Evolutionary conservation across 805 yeast genomes (phyloP).

Genomic region (Brettanomyces naardenensis): DNA sequence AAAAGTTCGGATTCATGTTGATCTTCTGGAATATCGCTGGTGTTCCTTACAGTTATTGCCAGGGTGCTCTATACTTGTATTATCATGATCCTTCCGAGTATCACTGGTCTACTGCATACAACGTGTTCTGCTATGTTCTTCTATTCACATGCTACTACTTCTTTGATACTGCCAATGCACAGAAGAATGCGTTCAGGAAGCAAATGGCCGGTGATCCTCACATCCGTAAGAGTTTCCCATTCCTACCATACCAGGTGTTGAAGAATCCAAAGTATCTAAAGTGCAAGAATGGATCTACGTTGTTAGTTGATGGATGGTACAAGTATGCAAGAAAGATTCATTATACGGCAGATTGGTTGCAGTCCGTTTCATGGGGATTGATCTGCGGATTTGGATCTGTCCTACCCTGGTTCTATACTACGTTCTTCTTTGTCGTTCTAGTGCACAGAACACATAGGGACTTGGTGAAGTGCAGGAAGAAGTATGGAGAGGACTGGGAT

Average conservation of each 20-base stretch:
- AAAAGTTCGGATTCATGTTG: constrained; percentile 98
- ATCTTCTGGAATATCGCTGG: constrained; percentile 99
- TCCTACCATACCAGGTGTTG: constrained; percentile 75
- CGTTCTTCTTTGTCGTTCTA: constrained; percentile 80
- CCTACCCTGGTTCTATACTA: constrained; percentile 95
- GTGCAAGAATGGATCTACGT: constrained; percentile 76
- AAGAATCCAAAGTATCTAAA: constrained; percentile 78
- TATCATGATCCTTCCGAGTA: constrained; percentile 83
- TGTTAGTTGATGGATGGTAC: constrained; percentile 93
- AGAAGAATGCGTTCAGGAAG: constrained; percentile 88
- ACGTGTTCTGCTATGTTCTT: constrained; percentile 43
- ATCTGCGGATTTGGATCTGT: constrained; percentile 82
- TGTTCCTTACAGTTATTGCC: constrained; percentile 97
- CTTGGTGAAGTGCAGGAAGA: constrained; percentile 69
- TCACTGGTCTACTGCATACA: constrained; percentile 58
- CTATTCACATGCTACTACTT: constrained; percentile 74
- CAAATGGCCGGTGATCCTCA: constrained; percentile 69
- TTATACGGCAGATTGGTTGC: constrained; percentile 90
- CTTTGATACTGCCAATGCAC: constrained; percentile 93
- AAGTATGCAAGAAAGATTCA: constrained; percentile 88
- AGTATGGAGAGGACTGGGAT: constrained; percentile 94
- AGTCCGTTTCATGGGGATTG: constrained; percentile 86
- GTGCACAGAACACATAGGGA: constrained; percentile 88
- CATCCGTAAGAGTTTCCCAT: constrained; percentile 87
- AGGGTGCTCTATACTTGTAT: constrained; percentile 76